Evolutionary conservation across 2,329 filamentous ascomycete species (phyloP), one percentile per base, ranked within the genome.

Genomic region (Lachnellula subtilissima): DNA sequence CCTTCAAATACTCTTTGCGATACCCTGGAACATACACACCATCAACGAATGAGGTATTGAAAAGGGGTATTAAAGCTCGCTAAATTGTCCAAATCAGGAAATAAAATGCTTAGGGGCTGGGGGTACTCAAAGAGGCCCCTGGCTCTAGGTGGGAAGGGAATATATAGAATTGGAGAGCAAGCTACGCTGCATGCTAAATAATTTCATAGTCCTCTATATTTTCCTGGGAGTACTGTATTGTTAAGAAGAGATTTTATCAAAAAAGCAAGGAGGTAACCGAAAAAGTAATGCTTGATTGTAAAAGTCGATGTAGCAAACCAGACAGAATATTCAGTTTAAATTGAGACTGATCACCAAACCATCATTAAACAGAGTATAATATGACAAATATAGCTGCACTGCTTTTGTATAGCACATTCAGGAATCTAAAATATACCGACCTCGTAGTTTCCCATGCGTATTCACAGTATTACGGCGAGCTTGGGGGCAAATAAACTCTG

Each of bases 111-210:
- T 9, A 32, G 28, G 28, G 28, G 28, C 2, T 32, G 11, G 8
- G 8, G 8, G 8, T 32, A 32, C 28, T 32, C 28, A 32, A 32
- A 12, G 4, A 4, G 28, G 9, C 28, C 28, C 7, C 28, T 32
- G 4, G 28, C 9, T 9, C 11, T 9, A 9, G 28, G 28, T 32
- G 79, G 82, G 78, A 95, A 95, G 61, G 89, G 91, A 65, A 95
- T 85, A 73, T 95, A 86, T 15, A 94, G 78, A 50, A 95, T 80
- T 39, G 83, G 84, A n/a, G 82, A 81, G 19, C 78, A 77, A 72
- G 93, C 91, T 72, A 96, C 76, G 66, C 95, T 87, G 56, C 73
- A 95, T 87, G 56, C 73, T 70, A 88, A 67, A 95, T 89, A 7
- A 84, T 82, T 48, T 83, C 76, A 50, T 87, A 79, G 55, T 89